phyloP scores from a whole-genome alignment of 306 rosid genomes.

The Cicer yamashitae region DNA sequence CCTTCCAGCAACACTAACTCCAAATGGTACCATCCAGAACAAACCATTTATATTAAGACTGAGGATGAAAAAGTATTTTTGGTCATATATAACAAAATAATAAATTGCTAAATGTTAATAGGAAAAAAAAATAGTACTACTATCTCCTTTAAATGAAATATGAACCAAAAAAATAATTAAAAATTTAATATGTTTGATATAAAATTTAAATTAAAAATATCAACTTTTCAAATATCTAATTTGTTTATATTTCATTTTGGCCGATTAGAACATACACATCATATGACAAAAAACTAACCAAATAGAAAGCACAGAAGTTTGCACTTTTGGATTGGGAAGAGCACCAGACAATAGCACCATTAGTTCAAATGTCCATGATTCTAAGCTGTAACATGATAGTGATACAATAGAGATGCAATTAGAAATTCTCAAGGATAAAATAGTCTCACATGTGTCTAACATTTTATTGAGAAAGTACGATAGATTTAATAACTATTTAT shows the following conservation, averaged over 20 bases:
- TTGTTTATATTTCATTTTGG: too few species aligned
- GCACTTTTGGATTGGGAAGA: constrained; percentile 63
- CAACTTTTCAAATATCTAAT: too few species aligned
- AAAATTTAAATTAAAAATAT: too few species aligned
- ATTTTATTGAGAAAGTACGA: too few species aligned
- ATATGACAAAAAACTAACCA: constrained; percentile 41
- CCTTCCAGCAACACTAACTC: constrained; percentile 77
- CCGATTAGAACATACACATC: too few species aligned
- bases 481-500: too few species aligned
- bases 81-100: constrained; percentile 27
- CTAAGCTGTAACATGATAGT: constrained; percentile 57
- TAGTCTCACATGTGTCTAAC: too few species aligned
- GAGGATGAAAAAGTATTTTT: constrained; percentile 25
- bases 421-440: background rate
- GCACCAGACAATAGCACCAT: constrained; percentile 64
- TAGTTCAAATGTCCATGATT: constrained; percentile 68
- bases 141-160: too few species aligned
- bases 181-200: too few species aligned
- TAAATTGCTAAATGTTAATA: background rate
- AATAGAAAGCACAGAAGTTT: constrained; percentile 71
- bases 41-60: constrained; percentile 62
- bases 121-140: background rate
- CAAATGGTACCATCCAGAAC: constrained; percentile 78
- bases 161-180: too few species aligned
- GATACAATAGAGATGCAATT: background rate